Percentiles rank a stretch among this genome's conserved stretches.
These are phyloP conservation scores for Rhodosporidiobolus sp. DNA, from an alignment of 768 basidiomycete genomes.

Conservation along the genomic window DNA sequence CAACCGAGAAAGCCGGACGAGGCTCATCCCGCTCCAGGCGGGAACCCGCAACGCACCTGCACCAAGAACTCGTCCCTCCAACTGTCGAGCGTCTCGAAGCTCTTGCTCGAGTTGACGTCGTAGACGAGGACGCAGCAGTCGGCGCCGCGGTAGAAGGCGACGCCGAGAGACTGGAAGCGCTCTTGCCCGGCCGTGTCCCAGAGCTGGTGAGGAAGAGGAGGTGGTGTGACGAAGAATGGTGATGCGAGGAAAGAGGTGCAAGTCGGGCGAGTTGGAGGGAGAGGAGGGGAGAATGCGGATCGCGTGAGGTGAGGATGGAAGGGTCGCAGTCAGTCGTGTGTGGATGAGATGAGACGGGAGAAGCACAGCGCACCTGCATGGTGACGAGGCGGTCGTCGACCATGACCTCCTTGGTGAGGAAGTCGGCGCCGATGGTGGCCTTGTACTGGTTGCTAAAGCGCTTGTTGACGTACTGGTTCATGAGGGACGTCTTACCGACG, in stretches of 20 bases:
- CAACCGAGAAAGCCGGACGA: background rate
- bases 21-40: too few relatives aligned
- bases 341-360: background rate
- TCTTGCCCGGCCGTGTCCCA: constrained; percentile 99
- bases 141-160: constrained; percentile 97
- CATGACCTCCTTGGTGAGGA: constrained; percentile 97
- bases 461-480: constrained; percentile 99
- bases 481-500: constrained; percentile 98
- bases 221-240: background rate
- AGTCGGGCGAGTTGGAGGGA: too few relatives aligned
- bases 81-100: constrained; percentile 96
- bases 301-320: background rate
- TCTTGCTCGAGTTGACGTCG: constrained; percentile 97
- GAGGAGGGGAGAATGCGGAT: background rate
- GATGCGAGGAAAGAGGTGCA: background rate
- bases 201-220: constrained; percentile 63
- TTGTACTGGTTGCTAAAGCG: constrained; percentile 99
- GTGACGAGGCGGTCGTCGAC: constrained; percentile 97
- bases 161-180: constrained; percentile 97
- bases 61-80: constrained; percentile 99
- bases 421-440: constrained; percentile 96
- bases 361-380: constrained; percentile 70
- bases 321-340: background rate
- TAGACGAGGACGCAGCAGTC: constrained; percentile 99
- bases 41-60: constrained; percentile 49